A percentile compares a stretch with the other conserved stretches of the same genome.
phyloP scores from a whole-genome alignment of 2,329 filamentous ascomycete species.

The Plenodomus lindquistii region DNA sequence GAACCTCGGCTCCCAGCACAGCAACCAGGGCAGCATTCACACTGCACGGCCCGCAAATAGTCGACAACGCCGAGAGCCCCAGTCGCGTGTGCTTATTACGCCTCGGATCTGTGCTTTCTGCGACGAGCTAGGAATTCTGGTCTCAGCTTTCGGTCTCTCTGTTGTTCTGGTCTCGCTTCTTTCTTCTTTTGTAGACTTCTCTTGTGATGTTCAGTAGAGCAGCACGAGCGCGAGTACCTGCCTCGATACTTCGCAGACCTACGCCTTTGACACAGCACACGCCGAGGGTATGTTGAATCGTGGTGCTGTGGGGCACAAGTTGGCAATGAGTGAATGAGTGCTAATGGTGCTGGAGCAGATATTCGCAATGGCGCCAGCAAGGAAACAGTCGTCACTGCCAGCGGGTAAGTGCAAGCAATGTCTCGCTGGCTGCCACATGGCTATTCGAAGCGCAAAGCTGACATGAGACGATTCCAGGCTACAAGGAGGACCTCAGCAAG shows the following conservation, averaged over 20 bases:
- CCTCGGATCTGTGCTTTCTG: constrained; percentile 19
- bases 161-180: constrained; percentile 9
- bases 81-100: constrained; percentile 26
- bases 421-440: constrained; percentile 12
- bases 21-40: constrained; percentile 16
- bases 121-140: constrained; percentile 17
- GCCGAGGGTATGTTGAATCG: constrained; percentile 33
- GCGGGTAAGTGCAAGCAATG: constrained; percentile 42
- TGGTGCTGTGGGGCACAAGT: neutral
- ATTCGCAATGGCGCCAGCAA: constrained; percentile 40
- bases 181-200: constrained; percentile 7
- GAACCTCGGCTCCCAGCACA: constrained; percentile 19
- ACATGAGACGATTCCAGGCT: constrained; percentile 57
- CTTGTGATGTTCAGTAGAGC: constrained; percentile 47
- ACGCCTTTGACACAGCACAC: constrained; percentile 31
- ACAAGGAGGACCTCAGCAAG: constrained; percentile 78
- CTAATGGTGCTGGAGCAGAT: constrained; percentile 28
- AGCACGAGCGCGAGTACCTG: constrained; percentile 44
- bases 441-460: constrained; percentile 6
- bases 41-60: neutral
- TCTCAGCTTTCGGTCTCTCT: constrained; percentile 6
- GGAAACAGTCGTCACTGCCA: constrained; percentile 52
- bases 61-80: constrained; percentile 16
- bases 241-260: constrained; percentile 42
- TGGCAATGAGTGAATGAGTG: neutral